These are phyloP conservation scores for Pythium rhizo-oryzae DNA, from an alignment of 352 stramenopile species.

Conservation along the genomic window DNA sequence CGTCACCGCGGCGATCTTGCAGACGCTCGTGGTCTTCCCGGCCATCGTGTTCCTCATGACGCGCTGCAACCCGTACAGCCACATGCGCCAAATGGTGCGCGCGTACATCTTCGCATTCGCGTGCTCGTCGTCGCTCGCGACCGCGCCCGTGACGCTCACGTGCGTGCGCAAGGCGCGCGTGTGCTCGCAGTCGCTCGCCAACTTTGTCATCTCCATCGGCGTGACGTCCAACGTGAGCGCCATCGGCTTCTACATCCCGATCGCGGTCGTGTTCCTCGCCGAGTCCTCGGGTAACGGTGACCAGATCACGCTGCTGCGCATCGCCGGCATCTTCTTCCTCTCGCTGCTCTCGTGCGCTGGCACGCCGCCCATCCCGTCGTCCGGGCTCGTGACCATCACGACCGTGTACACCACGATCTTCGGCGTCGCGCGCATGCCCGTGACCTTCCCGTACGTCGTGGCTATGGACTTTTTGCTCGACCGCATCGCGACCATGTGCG, in stretches of 20 bases:
- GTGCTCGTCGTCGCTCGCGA: slow-evolving; percentile 63
- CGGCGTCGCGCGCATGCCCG: slow-evolving; percentile 39
- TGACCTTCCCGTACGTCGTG: slow-evolving; percentile 57
- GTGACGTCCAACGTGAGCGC: slow-evolving; percentile 64
- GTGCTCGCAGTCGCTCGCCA: slow-evolving; percentile 69
- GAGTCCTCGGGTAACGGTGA: slow-evolving; percentile 57
- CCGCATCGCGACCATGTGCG: slow-evolving; percentile 64
- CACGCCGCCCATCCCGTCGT: slow-evolving; percentile 56
- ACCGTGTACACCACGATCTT: slow-evolving; percentile 72
- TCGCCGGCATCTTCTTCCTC: slow-evolving; percentile 57
- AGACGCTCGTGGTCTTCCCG: slow-evolving; percentile 59
- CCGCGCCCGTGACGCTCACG: slow-evolving; percentile 58
- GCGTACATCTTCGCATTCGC: slow-evolving; percentile 72
- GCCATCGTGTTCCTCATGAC: slow-evolving; percentile 62
- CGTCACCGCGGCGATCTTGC: slow-evolving; percentile 35
- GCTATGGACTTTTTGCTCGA: slow-evolving; percentile 70
- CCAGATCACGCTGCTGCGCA: slow-evolving; percentile 43
- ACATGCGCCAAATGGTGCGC: slow-evolving; percentile 65
- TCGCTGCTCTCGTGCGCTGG: slow-evolving; percentile 52
- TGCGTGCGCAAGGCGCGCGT: slow-evolving; percentile 58
- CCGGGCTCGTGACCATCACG: slow-evolving; percentile 52
- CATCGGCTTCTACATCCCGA: slow-evolving; percentile 57
- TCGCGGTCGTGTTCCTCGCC: slow-evolving; percentile 63
- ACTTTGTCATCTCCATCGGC: slow-evolving; percentile 72
- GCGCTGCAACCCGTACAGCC: slow-evolving; percentile 62